Conservation (phyloP, 257 asterid genomes). For the Salvia miltiorrhiza region DNA sequence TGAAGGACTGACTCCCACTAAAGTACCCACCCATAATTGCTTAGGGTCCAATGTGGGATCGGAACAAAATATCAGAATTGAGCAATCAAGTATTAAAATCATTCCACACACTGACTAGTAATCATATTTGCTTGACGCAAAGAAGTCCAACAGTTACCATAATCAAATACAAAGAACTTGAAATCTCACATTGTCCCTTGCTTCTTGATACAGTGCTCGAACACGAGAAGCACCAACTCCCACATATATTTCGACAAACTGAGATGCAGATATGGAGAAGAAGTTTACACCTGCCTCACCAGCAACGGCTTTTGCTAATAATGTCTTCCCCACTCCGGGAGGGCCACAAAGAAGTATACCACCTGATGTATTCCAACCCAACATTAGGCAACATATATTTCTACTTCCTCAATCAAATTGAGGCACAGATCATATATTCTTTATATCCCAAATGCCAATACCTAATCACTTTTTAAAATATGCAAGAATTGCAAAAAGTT, state of each 20-base stretch:
- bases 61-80: too few species aligned
- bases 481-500: not conserved
- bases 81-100: not conserved
- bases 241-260: constrained; percentile 94
- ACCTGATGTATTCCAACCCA: constrained; percentile 48
- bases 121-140: constrained; percentile 9
- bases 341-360: constrained; percentile 99
- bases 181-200: constrained; percentile 76
- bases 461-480: not conserved
- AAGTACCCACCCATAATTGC: too few species aligned
- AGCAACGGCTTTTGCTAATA: constrained; percentile 96
- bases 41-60: too few species aligned
- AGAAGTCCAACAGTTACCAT: not conserved
- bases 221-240: constrained; percentile 99
- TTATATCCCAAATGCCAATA: constrained; percentile 1
- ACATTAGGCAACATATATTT: not conserved
- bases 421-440: not conserved
- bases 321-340: constrained; percentile 98
- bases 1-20: too few species aligned
- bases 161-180: not conserved
- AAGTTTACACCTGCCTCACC: constrained; percentile 99
- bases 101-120: not conserved
- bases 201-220: constrained; percentile 96
- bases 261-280: constrained; percentile 99
- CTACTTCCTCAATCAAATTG: constrained; percentile 10